phyloP scores from a whole-genome alignment of 306 rosid species.

The Vigna radiata region DNA sequence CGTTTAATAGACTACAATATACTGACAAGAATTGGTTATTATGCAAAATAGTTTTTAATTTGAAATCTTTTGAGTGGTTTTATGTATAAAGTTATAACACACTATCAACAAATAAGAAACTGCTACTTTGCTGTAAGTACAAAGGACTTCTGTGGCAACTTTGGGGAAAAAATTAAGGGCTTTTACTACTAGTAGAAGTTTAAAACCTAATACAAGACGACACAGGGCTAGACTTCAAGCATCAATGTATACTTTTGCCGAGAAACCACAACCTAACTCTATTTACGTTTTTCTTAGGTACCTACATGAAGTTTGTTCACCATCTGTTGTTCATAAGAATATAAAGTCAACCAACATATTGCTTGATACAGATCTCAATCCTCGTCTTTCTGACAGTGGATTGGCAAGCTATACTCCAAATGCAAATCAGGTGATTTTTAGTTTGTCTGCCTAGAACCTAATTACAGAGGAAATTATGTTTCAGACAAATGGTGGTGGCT shows the following conservation, averaged over 20 bases:
- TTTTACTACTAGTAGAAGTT: conserved; percentile 10
- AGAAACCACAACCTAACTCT: conserved; percentile 36
- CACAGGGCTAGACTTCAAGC: conserved; percentile 20
- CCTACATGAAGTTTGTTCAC: conserved; percentile 96
- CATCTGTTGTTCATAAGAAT: conserved; percentile 88
- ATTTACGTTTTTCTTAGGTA: conserved; percentile 64
- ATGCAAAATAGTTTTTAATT: neutral
- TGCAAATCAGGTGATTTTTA: conserved; percentile 68
- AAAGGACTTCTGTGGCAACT: neutral
- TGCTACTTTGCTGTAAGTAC: neutral
- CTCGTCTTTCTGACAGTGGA: conserved; percentile 92
- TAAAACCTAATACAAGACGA: conserved; percentile 11
- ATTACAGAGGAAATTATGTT: too few species aligned
- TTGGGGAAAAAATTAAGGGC: neutral
- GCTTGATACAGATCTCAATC: conserved; percentile 86
- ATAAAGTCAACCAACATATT: conserved; percentile 89
- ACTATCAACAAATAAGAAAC: neutral
- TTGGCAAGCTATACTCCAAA: conserved; percentile 70
- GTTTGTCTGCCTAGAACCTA: too few species aligned
- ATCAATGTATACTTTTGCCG: neutral
- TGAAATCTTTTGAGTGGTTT: neutral
- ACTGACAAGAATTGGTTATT: neutral
- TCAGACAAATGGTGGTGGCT: too few species aligned
- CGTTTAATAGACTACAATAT: neutral
- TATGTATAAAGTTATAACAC: neutral